These are phyloP conservation scores for Pseudozyma pruni DNA, from an alignment of 1,284 basidiomycete species.

Conservation along the genomic window DNA sequence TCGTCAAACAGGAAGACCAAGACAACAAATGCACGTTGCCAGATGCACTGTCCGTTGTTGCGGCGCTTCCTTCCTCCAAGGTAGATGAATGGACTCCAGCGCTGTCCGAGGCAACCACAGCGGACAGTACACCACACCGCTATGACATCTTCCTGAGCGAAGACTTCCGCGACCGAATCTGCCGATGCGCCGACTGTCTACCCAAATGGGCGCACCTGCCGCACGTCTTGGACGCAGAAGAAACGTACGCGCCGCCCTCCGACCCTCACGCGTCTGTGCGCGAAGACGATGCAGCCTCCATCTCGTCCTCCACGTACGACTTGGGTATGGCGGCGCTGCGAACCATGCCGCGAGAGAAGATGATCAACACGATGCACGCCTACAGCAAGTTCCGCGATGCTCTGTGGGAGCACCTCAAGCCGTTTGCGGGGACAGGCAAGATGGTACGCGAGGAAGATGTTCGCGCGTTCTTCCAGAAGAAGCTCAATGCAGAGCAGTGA, in stretches of 20 bases:
- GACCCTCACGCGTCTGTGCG: constrained; percentile 40
- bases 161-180: constrained; percentile 66
- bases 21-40: constrained; percentile 22
- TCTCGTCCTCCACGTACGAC: constrained; percentile 66
- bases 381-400: constrained; percentile 67
- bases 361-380: constrained; percentile 67
- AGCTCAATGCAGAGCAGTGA: constrained; percentile 31
- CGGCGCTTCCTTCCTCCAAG: constrained; percentile 16
- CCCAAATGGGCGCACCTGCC: constrained; percentile 52
- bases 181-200: constrained; percentile 62
- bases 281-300: constrained; percentile 51
- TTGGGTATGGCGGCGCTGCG: constrained; percentile 68
- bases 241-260: constrained; percentile 66
- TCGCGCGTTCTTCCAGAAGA: constrained; percentile 65
- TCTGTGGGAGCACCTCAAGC: constrained; percentile 68
- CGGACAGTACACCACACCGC: constrained; percentile 13
- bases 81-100: constrained; percentile 40
- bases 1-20: not conserved
- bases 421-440: constrained; percentile 66
- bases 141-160: constrained; percentile 64
- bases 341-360: constrained; percentile 67
- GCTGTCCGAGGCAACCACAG: constrained; percentile 4
- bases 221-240: constrained; percentile 67
- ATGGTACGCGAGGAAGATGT: constrained; percentile 67
- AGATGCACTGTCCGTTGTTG: constrained; percentile 13